Conservation (phyloP, 352 stramenopile genomes). For the Pythium plurisporium region DNA sequence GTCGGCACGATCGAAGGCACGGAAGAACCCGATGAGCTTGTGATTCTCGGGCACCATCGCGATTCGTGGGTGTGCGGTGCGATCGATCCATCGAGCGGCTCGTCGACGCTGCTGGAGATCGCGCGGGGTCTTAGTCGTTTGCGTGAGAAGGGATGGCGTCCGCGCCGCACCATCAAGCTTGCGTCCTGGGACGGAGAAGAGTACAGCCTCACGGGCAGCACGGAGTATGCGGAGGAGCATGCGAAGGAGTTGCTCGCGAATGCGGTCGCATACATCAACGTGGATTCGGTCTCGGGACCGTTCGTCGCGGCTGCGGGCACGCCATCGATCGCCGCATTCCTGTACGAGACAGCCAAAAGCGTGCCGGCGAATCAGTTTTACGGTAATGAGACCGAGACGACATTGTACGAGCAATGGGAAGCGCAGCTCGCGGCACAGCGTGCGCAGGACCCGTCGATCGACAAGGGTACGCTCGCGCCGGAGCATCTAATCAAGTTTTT, state of each 20-base stretch:
- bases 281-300: constrained; percentile 65
- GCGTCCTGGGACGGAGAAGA: constrained; percentile 80
- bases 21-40: constrained; percentile 50
- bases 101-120: constrained; percentile 77
- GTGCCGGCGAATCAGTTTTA: constrained; percentile 51
- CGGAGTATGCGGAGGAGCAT: constrained; percentile 78
- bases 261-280: constrained; percentile 82
- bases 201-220: constrained; percentile 78
- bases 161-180: constrained; percentile 36
- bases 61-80: constrained; percentile 90
- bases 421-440: constrained; percentile 1
- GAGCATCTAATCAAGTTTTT: constrained; percentile 55
- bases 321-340: constrained; percentile 42
- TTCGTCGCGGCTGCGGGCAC: constrained; percentile 45
- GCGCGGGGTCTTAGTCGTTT: constrained; percentile 69
- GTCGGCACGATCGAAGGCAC: constrained; percentile 73
- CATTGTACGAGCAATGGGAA: constrained; percentile 41
- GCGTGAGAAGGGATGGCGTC: constrained; percentile 60
- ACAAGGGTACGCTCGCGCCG: constrained; percentile 34
- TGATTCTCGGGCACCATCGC: constrained; percentile 88
- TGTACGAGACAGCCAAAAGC: constrained; percentile 36
- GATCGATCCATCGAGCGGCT: constrained; percentile 80
- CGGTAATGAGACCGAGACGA: constrained; percentile 18
- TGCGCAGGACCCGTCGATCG: background rate
- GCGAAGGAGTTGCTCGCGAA: constrained; percentile 39